Evolutionary conservation across 2,329 filamentous ascomycete genomes (phyloP).

Genomic region (Pseudogymnoascus sp.): DNA sequence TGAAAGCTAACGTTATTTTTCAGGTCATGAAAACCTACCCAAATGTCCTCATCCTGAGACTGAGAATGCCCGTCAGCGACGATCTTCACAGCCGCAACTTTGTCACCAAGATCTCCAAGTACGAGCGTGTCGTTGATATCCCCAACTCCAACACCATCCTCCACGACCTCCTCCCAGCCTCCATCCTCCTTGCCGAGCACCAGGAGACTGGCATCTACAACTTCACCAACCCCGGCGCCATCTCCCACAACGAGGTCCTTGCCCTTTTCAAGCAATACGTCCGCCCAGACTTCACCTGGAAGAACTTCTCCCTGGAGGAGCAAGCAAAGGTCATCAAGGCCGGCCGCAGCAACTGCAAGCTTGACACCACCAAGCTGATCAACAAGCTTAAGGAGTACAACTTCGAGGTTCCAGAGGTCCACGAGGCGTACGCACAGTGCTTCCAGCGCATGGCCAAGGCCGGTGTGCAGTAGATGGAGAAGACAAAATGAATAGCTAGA

Average conservation of each 20-base stretch:
- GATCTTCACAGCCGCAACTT: conserved; percentile 60
- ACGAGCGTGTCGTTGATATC: conserved; percentile 57
- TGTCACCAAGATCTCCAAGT: conserved; percentile 60
- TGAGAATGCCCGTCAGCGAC: conserved; percentile 62
- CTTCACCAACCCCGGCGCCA: conserved; percentile 62
- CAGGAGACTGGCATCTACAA: conserved; percentile 57
- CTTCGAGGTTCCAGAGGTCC: conserved; percentile 51
- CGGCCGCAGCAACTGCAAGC: conserved; percentile 56
- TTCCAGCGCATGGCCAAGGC: conserved; percentile 55
- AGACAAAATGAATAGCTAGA: neutral
- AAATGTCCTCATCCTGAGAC: conserved; percentile 54
- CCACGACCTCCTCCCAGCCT: conserved; percentile 53
- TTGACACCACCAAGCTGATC: conserved; percentile 54
- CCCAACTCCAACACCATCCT: conserved; percentile 63
- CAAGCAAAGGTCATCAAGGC: conserved; percentile 61
- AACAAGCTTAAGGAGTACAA: conserved; percentile 52
- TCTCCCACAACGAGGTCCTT: conserved; percentile 64
- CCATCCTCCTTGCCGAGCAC: conserved; percentile 52
- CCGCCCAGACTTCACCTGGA: conserved; percentile 51
- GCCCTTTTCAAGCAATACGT: conserved; percentile 55
- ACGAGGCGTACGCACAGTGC: conserved; percentile 52
- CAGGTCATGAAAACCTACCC: conserved; percentile 54
- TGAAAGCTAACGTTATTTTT: neutral
- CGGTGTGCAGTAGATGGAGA: conserved; percentile 38
- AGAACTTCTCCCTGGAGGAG: conserved; percentile 59